Percentiles rank a stretch among this genome's conserved stretches.
Evolutionary conservation across 495 filamentous ascomycete species (phyloP).

Genomic region (Haplographium delicatum): DNA sequence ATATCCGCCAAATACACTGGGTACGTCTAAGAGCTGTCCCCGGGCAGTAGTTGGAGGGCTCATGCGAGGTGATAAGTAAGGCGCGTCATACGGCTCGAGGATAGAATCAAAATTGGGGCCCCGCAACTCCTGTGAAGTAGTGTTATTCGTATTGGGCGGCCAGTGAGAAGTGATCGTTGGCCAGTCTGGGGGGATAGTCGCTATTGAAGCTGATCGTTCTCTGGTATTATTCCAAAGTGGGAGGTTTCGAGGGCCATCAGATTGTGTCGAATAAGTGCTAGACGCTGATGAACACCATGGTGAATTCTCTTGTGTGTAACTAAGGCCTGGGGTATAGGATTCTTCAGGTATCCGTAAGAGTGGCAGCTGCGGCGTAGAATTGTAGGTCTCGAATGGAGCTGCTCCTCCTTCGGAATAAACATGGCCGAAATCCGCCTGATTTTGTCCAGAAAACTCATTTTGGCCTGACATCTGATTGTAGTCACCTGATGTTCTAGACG

Average conservation of each 20-base stretch:
- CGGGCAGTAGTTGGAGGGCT: conserved; percentile 6
- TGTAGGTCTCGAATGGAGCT: conserved; percentile 1
- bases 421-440: conserved; percentile 9
- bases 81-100: conserved; percentile 16
- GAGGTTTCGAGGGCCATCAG: conserved; percentile 29
- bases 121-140: conserved; percentile 15
- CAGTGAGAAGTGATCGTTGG: conserved; percentile 4
- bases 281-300: conserved; percentile 46
- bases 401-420: conserved; percentile 7
- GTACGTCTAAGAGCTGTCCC: conserved; percentile 17
- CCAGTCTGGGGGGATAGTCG: conserved; percentile 14
- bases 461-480: conserved; percentile 10
- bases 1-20: conserved; percentile 14
- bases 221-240: conserved; percentile 6
- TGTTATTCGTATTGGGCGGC: conserved; percentile 5
- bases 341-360: conserved; percentile 22
- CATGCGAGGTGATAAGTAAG: conserved; percentile 19
- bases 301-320: conserved; percentile 35
- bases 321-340: conserved; percentile 12
- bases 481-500: conserved; percentile 1
- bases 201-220: conserved; percentile 18
- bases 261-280: conserved; percentile 44
- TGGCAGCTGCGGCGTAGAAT: conserved; percentile 10
- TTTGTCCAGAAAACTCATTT: conserved; percentile 2
- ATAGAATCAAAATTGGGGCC: conserved; percentile 18